These are phyloP conservation scores for Novakomyces olei DNA, from an alignment of 805 yeast genomes.

Conservation along the genomic window DNA sequence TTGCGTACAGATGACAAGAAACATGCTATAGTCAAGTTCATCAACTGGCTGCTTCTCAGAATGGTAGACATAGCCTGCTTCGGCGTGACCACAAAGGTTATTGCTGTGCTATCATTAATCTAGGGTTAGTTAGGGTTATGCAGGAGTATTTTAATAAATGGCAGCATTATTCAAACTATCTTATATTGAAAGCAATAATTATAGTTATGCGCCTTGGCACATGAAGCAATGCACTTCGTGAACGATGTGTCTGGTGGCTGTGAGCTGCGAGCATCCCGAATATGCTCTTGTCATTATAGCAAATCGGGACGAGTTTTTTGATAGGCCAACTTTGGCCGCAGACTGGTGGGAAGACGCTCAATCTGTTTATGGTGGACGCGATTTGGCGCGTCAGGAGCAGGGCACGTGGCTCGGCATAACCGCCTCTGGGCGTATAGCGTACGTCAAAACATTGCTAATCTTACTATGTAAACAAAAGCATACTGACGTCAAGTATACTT, in stretches of 20 bases:
- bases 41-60: too few relatives aligned
- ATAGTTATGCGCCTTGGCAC: too few relatives aligned
- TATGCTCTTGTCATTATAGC: constrained; percentile 59
- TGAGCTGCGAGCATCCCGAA: constrained; percentile 45
- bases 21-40: too few relatives aligned
- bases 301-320: constrained; percentile 70
- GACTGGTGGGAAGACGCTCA: constrained; percentile 15
- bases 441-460: constrained; percentile 48
- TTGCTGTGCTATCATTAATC: too few relatives aligned
- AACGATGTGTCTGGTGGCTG: constrained; percentile 56
- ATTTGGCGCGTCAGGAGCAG: constrained; percentile 44
- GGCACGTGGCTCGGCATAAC: constrained; percentile 87
- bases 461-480: constrained; percentile 42
- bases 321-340: constrained; percentile 48
- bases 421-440: constrained; percentile 28
- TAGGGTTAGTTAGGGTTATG: too few relatives aligned
- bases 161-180: too few relatives aligned
- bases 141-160: too few relatives aligned
- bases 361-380: constrained; percentile 29
- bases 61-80: too few relatives aligned
- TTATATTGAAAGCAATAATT: too few relatives aligned
- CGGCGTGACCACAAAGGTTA: too few relatives aligned
- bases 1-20: too few relatives aligned
- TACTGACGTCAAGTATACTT: constrained; percentile 9
- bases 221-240: too few relatives aligned